A percentile compares a stretch with the other conserved stretches of the same genome.
Conservation (phyloP, 768 basidiomycete species). For the Nidularia pulvinata region DNA sequence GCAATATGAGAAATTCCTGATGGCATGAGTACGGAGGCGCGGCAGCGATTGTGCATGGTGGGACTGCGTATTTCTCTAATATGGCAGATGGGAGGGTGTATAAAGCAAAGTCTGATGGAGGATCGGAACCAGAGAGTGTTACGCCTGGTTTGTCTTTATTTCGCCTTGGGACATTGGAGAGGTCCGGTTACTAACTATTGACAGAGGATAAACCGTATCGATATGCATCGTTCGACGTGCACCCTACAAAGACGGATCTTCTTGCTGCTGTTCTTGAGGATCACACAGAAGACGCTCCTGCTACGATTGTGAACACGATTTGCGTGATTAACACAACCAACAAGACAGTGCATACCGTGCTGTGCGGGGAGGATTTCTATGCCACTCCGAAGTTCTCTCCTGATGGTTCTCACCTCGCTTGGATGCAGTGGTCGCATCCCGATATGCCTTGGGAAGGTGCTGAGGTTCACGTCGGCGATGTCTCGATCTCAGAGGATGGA, state of each 20-base stretch:
- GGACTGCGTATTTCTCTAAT: slow-evolving; percentile 60
- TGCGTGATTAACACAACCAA: slow-evolving; percentile 49
- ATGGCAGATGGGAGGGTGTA: slow-evolving; percentile 54
- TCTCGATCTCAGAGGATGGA: background rate
- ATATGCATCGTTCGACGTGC: slow-evolving; percentile 62
- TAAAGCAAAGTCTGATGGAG: slow-evolving; percentile 21
- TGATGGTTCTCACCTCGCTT: slow-evolving; percentile 15
- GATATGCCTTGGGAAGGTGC: slow-evolving; percentile 24
- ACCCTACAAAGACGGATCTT: slow-evolving; percentile 51
- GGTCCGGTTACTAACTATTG: no score
- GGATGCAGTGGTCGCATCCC: slow-evolving; percentile 22
- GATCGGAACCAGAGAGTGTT: slow-evolving; percentile 52
- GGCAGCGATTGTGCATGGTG: slow-evolving; percentile 49
- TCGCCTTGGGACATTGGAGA: no score
- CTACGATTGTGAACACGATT: slow-evolving; percentile 56
- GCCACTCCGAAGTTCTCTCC: slow-evolving; percentile 29
- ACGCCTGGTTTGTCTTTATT: slow-evolving; percentile 52
- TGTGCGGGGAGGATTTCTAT: slow-evolving; percentile 73
- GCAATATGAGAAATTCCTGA: no score
- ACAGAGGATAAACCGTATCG: slow-evolving; percentile 50
- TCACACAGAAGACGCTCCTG: slow-evolving; percentile 54
- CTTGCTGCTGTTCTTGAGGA: slow-evolving; percentile 71
- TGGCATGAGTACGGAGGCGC: slow-evolving; percentile 79
- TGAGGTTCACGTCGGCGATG: slow-evolving; percentile 3
- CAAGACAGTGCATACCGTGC: slow-evolving; percentile 41